Conservation (phyloP, 1,284 basidiomycete species). For the Papiliotrema laurentii region DNA sequence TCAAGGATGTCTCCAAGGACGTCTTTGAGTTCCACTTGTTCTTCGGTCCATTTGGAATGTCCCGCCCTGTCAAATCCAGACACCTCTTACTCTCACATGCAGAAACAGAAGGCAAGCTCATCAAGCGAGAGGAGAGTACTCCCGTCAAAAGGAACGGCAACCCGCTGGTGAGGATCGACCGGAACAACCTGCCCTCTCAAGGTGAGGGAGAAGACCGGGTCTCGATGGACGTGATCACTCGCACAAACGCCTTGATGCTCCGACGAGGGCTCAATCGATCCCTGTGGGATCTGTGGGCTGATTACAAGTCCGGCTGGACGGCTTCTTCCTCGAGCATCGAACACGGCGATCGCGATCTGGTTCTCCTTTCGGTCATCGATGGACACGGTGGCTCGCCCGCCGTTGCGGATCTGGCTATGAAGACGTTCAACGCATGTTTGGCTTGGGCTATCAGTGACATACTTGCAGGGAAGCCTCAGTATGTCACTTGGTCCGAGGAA, state of each 20-base stretch:
- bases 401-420: neutral
- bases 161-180: neutral
- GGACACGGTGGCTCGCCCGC: neutral
- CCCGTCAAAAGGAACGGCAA: neutral
- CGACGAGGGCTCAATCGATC: neutral
- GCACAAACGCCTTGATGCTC: neutral
- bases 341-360: neutral
- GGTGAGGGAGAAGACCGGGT: neutral
- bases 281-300: neutral
- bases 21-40: neutral
- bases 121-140: neutral
- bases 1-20: neutral
- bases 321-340: too few species aligned
- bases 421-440: neutral
- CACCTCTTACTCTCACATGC: neutral
- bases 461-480: neutral
- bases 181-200: neutral
- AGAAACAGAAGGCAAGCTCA: neutral
- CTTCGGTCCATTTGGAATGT: neutral
- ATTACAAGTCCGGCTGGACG: neutral
- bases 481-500: too few species aligned
- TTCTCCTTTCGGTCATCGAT: neutral
- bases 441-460: too few species aligned
- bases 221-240: neutral
- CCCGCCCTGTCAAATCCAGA: neutral